Conservation (phyloP, 768 basidiomycete genomes). For the Tulasnella sp. region DNA sequence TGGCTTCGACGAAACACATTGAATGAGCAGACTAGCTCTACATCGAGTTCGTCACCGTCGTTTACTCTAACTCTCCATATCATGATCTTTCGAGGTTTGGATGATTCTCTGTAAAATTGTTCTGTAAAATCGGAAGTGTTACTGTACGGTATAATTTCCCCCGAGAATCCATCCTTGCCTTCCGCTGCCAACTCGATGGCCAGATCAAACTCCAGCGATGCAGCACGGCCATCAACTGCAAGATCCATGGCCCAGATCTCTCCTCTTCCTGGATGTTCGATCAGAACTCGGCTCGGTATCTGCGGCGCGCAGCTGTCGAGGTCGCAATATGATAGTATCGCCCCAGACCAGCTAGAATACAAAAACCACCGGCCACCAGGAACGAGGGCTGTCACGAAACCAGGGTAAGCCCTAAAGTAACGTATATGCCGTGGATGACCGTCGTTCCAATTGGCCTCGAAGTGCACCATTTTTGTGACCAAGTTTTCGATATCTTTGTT, state of each 20-base stretch:
- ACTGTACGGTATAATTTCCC: not conserved
- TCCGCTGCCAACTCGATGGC: not conserved
- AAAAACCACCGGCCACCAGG: not conserved
- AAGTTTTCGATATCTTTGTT: not conserved
- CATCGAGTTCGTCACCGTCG: not conserved
- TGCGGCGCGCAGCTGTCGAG: not conserved
- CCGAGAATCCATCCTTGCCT: not conserved
- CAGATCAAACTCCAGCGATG: not conserved
- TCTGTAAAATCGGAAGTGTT: too few species aligned
- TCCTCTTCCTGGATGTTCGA: not conserved
- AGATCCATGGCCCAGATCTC: not conserved
- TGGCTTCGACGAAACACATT: not conserved
- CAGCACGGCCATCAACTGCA: not conserved
- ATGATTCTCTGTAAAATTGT: too few species aligned
- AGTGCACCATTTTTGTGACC: not conserved
- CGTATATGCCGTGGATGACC: not conserved
- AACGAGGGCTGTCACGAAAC: not conserved
- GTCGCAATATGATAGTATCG: not conserved
- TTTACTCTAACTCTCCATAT: not conserved
- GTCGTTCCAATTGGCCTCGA: conserved; percentile 1
- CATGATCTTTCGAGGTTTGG: not conserved
- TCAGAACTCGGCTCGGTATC: not conserved
- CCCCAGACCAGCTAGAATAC: not conserved
- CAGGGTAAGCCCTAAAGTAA: not conserved
- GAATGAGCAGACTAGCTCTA: not conserved